phyloP scores from a whole-genome alignment of 164 flowering plant genomes.

The Platanus orientalis region DNA sequence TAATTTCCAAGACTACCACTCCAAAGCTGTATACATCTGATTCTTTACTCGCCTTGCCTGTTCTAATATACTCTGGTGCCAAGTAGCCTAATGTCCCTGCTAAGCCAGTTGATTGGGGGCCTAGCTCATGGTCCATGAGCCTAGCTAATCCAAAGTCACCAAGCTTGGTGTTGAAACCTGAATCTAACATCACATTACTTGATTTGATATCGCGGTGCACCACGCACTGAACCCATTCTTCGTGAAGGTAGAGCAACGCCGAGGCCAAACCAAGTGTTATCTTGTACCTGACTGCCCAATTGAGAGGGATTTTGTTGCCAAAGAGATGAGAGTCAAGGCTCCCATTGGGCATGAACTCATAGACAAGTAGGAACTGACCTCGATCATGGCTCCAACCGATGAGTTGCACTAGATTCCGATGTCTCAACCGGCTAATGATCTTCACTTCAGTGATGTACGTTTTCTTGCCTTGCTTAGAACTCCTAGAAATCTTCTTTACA shows the following conservation, averaged over 20 bases:
- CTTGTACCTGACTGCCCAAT: conserved; percentile 30
- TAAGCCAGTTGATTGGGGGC: conserved; percentile 28
- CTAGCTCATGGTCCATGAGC: conserved; percentile 33
- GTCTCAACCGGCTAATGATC: conserved; percentile 22
- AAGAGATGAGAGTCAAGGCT: conserved; percentile 45
- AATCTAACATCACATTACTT: no score
- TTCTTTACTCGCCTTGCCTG: no score
- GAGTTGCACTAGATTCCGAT: no score
- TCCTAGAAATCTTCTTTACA: conserved; percentile 21
- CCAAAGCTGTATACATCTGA: no score
- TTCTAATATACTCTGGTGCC: no score
- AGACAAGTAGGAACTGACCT: no score
- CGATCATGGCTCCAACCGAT: no score
- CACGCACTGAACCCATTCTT: conserved; percentile 51
- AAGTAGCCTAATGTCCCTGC: conserved; percentile 45
- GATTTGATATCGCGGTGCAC: conserved; percentile 50
- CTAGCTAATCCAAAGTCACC: conserved; percentile 36
- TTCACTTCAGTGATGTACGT: conserved; percentile 24
- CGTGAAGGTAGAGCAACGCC: conserved; percentile 46
- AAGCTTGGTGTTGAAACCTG: conserved; percentile 34
- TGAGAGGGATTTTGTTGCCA: conserved; percentile 13
- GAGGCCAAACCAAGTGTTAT: conserved; percentile 36
- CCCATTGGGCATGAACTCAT: no score
- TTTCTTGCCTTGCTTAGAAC: conserved; percentile 24
- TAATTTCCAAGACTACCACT: no score